phyloP scores from a whole-genome alignment of 345 rosid species.

The Boechera retrofracta region DNA sequence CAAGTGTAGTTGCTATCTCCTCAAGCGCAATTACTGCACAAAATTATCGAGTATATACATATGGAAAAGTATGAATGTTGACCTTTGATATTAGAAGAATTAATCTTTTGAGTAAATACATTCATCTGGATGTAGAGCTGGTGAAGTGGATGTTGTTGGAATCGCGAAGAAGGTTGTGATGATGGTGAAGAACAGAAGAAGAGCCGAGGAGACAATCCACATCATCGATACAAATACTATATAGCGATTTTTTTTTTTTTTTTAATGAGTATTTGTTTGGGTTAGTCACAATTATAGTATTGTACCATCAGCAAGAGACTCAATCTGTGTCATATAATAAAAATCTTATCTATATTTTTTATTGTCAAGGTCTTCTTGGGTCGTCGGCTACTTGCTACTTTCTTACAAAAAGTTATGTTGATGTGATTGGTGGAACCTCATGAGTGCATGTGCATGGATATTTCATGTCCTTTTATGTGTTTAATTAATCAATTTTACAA shows the following conservation, averaged over 20 bases:
- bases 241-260: not conserved
- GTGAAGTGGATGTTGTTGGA: constrained; percentile 3
- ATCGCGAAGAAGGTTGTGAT: not conserved
- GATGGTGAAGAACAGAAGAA: not conserved
- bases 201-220: not conserved
- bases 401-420: too few relatives aligned
- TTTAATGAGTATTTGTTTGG: too few relatives aligned
- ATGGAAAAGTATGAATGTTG: too few relatives aligned
- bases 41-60: not conserved
- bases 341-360: too few relatives aligned
- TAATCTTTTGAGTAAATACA: not conserved
- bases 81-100: too few relatives aligned
- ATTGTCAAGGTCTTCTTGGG: too few relatives aligned
- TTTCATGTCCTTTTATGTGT: too few relatives aligned
- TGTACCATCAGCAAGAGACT: not conserved
- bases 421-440: too few relatives aligned
- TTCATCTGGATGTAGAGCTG: constrained; percentile 2
- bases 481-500: too few relatives aligned
- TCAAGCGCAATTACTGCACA: constrained; percentile 22
- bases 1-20: constrained; percentile 38
- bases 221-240: not conserved
- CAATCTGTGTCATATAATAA: not conserved
- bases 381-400: too few relatives aligned
- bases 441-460: too few relatives aligned
- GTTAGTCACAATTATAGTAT: too few relatives aligned